A percentile compares a stretch with the other conserved stretches of the same genome.
Evolutionary conservation across 805 yeast genomes (phyloP).

Genomic region (Metschnikowia vanudenii): DNA sequence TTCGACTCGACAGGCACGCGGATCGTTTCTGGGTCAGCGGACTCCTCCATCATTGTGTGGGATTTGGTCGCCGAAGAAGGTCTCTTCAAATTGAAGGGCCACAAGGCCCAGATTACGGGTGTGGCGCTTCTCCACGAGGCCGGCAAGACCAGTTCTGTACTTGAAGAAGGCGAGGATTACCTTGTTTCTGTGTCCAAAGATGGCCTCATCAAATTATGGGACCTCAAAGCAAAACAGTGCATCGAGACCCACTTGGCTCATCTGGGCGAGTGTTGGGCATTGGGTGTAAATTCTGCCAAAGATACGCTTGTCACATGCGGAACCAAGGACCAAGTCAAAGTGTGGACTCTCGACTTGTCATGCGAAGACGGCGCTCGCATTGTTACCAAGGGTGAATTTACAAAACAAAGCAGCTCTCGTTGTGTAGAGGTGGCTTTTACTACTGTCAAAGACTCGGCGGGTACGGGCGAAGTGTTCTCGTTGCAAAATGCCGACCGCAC

Average conservation of each 20-base stretch:
- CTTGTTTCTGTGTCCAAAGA: slow-evolving; percentile 80
- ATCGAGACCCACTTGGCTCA: slow-evolving; percentile 94
- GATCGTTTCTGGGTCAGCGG: slow-evolving; percentile 81
- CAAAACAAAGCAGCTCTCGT: slow-evolving; percentile 74
- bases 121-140: slow-evolving; percentile 45
- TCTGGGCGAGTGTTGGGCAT: slow-evolving; percentile 89
- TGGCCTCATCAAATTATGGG: slow-evolving; percentile 93
- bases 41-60: slow-evolving; percentile 86
- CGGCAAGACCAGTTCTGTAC: slow-evolving; percentile 20
- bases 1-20: slow-evolving; percentile 86
- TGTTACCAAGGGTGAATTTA: slow-evolving; percentile 59
- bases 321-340: slow-evolving; percentile 74
- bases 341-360: slow-evolving; percentile 71
- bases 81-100: slow-evolving; percentile 80
- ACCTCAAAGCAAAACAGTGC: slow-evolving; percentile 82
- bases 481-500: slow-evolving; percentile 80
- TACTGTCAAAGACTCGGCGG: slow-evolving; percentile 24
- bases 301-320: slow-evolving; percentile 67
- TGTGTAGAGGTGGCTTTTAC: slow-evolving; percentile 59
- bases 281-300: slow-evolving; percentile 48
- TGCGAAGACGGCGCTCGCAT: slow-evolving; percentile 50
- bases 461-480: slow-evolving; percentile 51
- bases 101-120: slow-evolving; percentile 85
- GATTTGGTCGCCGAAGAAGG: slow-evolving; percentile 94
- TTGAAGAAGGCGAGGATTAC: slow-evolving; percentile 66